Conservation (phyloP, 2,329 filamentous ascomycete genomes). For the Paraphoma sp. region DNA sequence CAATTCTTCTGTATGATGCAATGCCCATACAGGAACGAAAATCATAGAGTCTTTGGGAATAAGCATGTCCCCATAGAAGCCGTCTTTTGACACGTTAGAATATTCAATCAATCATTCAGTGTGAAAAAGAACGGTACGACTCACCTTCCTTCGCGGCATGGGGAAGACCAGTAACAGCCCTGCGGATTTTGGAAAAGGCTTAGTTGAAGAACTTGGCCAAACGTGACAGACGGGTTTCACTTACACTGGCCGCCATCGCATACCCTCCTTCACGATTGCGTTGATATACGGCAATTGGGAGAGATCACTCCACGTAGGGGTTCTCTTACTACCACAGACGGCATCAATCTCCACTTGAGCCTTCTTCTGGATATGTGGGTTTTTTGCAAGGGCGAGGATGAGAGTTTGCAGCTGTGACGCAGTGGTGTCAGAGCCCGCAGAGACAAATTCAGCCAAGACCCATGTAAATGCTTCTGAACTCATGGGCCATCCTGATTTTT, state of each 20-base stretch:
- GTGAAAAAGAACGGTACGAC: too few species aligned
- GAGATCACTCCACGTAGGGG: not conserved
- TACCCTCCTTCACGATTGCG: constrained; percentile 21
- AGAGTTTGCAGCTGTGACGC: not conserved
- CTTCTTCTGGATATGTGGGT: not conserved
- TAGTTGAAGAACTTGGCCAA: not conserved
- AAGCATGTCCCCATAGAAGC: constrained; percentile 24
- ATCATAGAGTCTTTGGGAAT: constrained; percentile 26
- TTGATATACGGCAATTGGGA: constrained; percentile 17
- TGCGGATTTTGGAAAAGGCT: not conserved
- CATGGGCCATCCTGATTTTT: too few species aligned
- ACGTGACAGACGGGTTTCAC: constrained; percentile 1
- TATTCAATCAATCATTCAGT: not conserved
- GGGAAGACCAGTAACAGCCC: too few species aligned
- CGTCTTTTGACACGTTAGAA: constrained; percentile 7
- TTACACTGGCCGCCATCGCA: constrained; percentile 11
- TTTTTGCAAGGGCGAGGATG: not conserved
- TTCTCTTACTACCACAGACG: not conserved
- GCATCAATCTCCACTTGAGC: not conserved
- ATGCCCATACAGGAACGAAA: constrained; percentile 24
- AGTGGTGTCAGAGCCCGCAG: too few species aligned
- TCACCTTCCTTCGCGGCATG: too few species aligned
- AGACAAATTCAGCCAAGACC: too few species aligned
- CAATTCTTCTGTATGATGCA: constrained; percentile 12
- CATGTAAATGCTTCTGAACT: too few species aligned